Percentiles rank a stretch among this genome's conserved stretches.
These are phyloP conservation scores for Heliocybe sulcata DNA, from an alignment of 1,284 basidiomycete species.

Conservation along the genomic window DNA sequence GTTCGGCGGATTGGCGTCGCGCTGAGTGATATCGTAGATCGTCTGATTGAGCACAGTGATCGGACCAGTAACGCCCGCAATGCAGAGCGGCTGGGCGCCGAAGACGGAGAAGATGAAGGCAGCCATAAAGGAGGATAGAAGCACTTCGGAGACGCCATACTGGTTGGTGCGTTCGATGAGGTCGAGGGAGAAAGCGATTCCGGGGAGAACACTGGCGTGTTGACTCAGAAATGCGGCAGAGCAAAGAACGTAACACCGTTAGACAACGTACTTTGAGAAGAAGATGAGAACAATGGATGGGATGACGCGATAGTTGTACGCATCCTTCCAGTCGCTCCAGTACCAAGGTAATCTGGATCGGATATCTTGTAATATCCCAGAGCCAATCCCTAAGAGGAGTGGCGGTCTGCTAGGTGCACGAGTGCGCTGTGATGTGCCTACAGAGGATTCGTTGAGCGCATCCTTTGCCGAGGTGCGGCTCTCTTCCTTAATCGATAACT, in stretches of 20 bases:
- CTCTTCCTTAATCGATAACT: not conserved
- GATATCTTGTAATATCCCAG: slow-evolving; percentile 79
- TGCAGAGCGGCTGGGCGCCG: slow-evolving; percentile 87
- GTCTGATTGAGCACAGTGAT: slow-evolving; percentile 92
- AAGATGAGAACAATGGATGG: slow-evolving; percentile 74
- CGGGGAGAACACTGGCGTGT: slow-evolving; percentile 66
- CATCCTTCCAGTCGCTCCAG: slow-evolving; percentile 80
- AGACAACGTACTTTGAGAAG: slow-evolving; percentile 61
- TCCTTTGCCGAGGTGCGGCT: not conserved
- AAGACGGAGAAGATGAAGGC: slow-evolving; percentile 89
- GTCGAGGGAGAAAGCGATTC: slow-evolving; percentile 90
- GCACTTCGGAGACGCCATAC: slow-evolving; percentile 88
- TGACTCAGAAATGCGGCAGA: slow-evolving; percentile 1
- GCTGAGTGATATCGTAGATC: slow-evolving; percentile 73
- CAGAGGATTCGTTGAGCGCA: not conserved
- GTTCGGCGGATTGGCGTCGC: slow-evolving; percentile 49
- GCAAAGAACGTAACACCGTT: slow-evolving; percentile 2
- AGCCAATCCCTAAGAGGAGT: slow-evolving; percentile 33
- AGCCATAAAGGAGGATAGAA: slow-evolving; percentile 79
- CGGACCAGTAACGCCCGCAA: slow-evolving; percentile 91
- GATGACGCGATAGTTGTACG: slow-evolving; percentile 81
- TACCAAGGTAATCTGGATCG: slow-evolving; percentile 76
- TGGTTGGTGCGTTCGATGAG: slow-evolving; percentile 87
- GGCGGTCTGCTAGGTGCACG: not conserved
- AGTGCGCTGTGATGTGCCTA: not conserved